phyloP scores from a whole-genome alignment of 345 rosid species.

The Eucalyptus erythrocorys region DNA sequence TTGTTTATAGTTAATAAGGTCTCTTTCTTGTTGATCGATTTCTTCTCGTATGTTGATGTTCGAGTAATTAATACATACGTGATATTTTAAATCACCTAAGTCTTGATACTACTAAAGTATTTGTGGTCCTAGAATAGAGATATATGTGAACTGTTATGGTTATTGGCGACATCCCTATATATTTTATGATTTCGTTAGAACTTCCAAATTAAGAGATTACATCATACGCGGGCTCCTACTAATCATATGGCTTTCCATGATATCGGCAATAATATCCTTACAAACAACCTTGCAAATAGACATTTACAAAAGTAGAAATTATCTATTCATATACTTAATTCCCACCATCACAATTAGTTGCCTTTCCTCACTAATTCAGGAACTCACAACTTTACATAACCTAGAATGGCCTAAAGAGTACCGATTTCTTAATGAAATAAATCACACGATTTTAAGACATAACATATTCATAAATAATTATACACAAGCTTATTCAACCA shows the following conservation, averaged over 20 bases:
- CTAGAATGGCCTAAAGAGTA: background rate
- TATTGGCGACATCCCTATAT: background rate
- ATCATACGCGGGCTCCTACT: fast-evolving
- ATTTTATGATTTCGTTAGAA: background rate
- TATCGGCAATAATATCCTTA: fast-evolving
- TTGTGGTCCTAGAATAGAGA: background rate
- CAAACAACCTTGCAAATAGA: fast-evolving
- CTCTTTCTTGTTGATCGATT: too few relatives aligned
- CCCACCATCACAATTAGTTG: fast-evolving
- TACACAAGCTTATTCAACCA: background rate
- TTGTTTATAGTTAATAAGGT: background rate
- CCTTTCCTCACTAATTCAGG: background rate
- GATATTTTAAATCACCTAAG: background rate
- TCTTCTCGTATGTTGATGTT: too few relatives aligned
- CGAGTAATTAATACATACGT: fast-evolving
- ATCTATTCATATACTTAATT: too few relatives aligned
- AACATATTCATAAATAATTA: background rate
- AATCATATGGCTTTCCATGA: background rate
- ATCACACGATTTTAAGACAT: background rate
- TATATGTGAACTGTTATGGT: too few relatives aligned
- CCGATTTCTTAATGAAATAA: background rate
- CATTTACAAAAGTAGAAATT: background rate
- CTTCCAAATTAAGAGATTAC: background rate
- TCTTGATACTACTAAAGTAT: background rate
- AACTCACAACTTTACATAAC: background rate